Base-by-base conservation (phyloP, 2,329 filamentous ascomycete genomes). In the Ascomycota sp. region DNA sequence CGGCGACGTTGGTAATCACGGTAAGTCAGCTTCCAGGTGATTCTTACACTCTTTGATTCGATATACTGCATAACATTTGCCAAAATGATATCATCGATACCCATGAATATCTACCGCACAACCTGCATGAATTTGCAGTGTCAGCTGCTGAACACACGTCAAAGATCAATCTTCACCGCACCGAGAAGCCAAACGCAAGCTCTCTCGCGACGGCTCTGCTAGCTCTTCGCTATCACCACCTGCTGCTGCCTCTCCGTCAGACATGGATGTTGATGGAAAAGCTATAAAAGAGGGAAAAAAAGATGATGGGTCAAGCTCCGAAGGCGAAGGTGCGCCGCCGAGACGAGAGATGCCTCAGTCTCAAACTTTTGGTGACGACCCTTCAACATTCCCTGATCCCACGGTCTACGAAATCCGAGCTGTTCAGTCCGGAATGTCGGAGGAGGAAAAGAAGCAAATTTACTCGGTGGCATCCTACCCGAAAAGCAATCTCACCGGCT, bases 391-490 rank as follows among this genome's bases (percentile, higher is more conserved):
- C 43, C 69, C 70, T 13, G 89, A 98, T 46, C 83, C 85, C 2
- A 93, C 86, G 23, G 66, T 94, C 29, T 98, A 98, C 57, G 79
- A 98, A 47, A 94, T 98, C 37, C 74, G 75, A 32, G 63, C 75
- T 0, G 63, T 85, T 17, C 65, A 67, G 1, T 65, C 74, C 1
- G 74, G 66, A 38, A 92, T 93, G 75, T 64, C 71, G 3, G 71
- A 83, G 33, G 76, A 86, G n/a, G 75, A 92, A 43, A 80, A 75
- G 50, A 83, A 77, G 46, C 70, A 78, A 40, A 86, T 95, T 30
- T 91, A 81, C 50, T 82, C 81, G 7, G 89, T 98, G 11, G 73
- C 78, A 4, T 63, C 69, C 10, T 98, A 89, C 46, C 89, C 89
- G 1, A 65, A 65, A 30, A 75, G 69, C 38, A 80, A 94, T 44